A percentile compares a stretch with the other conserved stretches of the same genome.
Conservation (phyloP, 352 stramenopile species). For the Phytophthora hybrid region DNA sequence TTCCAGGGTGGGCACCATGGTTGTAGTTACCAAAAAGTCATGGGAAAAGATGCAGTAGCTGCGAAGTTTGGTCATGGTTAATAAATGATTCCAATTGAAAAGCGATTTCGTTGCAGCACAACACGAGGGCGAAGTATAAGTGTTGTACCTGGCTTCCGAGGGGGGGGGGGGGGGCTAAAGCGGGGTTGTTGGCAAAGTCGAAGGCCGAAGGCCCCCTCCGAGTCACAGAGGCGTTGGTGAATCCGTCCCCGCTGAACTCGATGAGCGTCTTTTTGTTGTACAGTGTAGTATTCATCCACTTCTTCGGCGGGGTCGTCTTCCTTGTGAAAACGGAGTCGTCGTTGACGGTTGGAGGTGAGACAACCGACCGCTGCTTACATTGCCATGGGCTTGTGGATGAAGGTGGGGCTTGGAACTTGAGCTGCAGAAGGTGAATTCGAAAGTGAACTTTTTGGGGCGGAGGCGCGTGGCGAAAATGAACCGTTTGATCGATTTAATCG, state of each 20-base stretch:
- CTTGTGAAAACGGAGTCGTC: slow-evolving; percentile 20
- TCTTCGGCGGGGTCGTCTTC: slow-evolving; percentile 26
- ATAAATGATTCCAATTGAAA: not conserved
- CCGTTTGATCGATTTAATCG: slow-evolving; percentile 26
- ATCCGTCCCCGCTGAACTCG: too few species aligned
- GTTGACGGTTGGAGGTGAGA: slow-evolving; percentile 20
- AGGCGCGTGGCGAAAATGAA: not conserved
- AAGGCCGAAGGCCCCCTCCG: too few species aligned
- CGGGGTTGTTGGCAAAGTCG: too few species aligned
- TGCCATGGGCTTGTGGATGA: slow-evolving; percentile 10
- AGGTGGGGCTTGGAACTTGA: slow-evolving; percentile 8
- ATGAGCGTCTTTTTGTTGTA: slow-evolving; percentile 41
- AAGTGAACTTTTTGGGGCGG: slow-evolving; percentile 15
- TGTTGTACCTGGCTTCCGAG: too few species aligned
- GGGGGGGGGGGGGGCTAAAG: too few species aligned
- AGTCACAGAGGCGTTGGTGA: too few species aligned
- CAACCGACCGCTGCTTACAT: slow-evolving; percentile 18
- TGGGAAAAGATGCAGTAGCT: too few species aligned
- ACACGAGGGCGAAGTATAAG: too few species aligned
- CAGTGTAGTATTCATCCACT: slow-evolving; percentile 17
- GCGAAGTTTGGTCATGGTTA: not conserved
- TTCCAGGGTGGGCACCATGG: slow-evolving; percentile 97
- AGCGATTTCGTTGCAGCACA: too few species aligned
- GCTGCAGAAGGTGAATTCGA: slow-evolving; percentile 23
- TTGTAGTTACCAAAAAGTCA: slow-evolving; percentile 51